phyloP scores from a whole-genome alignment of 2,329 filamentous ascomycete genomes.

The Epicoccum sorghinum region DNA sequence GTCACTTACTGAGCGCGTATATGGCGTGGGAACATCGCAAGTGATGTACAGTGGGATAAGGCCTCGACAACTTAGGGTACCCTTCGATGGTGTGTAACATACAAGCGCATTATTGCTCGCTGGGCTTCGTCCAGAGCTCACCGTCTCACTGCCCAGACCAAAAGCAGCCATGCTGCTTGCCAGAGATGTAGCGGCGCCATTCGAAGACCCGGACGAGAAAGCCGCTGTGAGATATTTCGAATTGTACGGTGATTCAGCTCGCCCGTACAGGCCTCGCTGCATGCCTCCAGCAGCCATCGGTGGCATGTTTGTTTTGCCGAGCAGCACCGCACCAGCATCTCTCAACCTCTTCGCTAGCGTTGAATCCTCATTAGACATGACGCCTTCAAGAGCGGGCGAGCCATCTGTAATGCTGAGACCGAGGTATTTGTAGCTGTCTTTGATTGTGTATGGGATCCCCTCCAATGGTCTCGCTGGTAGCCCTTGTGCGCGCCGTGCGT shows the following conservation, averaged over 20 bases:
- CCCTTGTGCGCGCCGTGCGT: conserved; percentile 51
- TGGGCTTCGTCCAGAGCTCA: conserved; percentile 62
- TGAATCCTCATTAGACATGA: conserved; percentile 60
- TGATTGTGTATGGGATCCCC: conserved; percentile 64
- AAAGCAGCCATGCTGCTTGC: conserved; percentile 60
- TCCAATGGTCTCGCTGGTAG: conserved; percentile 53
- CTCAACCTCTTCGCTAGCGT: conserved; percentile 56
- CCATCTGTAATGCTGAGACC: conserved; percentile 61
- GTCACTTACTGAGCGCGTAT: conserved; percentile 58
- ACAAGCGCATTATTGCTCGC: conserved; percentile 64
- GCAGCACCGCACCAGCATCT: conserved; percentile 57
- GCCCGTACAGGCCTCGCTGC: conserved; percentile 62
- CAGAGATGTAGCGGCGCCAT: conserved; percentile 60
- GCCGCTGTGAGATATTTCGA: conserved; percentile 59
- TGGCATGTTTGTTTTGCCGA: conserved; percentile 66
- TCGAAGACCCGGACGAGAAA: conserved; percentile 64
- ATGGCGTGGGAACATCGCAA: conserved; percentile 62
- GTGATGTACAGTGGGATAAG: conserved; percentile 63
- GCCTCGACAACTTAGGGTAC: conserved; percentile 59
- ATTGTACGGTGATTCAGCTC: conserved; percentile 65
- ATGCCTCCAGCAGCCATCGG: conserved; percentile 66
- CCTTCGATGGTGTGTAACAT: conserved; percentile 62
- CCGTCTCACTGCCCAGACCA: conserved; percentile 62
- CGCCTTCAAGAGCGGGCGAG: conserved; percentile 59
- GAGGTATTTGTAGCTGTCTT: conserved; percentile 63